Conservation (phyloP, 305 asterid genomes). For the Striga hermonthica region DNA sequence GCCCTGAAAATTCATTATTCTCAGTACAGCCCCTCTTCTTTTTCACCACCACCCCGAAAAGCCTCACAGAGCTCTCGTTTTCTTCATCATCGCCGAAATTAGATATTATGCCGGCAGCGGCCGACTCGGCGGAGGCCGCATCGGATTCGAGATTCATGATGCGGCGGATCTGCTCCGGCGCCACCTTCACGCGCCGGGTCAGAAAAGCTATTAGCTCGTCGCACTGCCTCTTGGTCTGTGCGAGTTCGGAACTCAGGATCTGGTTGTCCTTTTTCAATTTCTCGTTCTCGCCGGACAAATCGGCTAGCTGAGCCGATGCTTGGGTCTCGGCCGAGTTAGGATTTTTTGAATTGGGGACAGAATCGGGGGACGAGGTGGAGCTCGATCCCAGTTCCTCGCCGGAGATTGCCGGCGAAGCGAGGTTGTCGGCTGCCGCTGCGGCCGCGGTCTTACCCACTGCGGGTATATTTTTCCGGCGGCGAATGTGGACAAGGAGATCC, state of each 20-base stretch:
- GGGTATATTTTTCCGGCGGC: conserved; percentile 56
- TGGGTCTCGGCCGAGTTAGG: conserved; percentile 55
- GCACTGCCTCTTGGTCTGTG: conserved; percentile 63
- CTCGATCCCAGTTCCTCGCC: conserved; percentile 63
- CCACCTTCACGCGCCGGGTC: conserved; percentile 54
- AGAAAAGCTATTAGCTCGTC: conserved; percentile 58
- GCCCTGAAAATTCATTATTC: conserved; percentile 30
- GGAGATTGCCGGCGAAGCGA: conserved; percentile 45
- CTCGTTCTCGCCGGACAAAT: conserved; percentile 61
- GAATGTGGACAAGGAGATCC: conserved; percentile 63
- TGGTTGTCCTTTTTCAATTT: conserved; percentile 55
- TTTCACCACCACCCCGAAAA: conserved; percentile 72
- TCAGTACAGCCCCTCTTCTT: conserved; percentile 50
- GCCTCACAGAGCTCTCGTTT: conserved; percentile 48
- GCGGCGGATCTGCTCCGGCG: conserved; percentile 54
- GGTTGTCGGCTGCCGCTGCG: conserved; percentile 19
- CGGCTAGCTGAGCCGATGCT: conserved; percentile 49
- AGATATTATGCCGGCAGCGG: background rate
- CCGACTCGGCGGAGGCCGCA: background rate
- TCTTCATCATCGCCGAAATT: conserved; percentile 38
- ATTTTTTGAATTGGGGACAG: conserved; percentile 59
- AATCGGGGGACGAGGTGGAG: conserved; percentile 63
- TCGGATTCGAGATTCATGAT: conserved; percentile 43
- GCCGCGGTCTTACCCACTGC: conserved; percentile 33
- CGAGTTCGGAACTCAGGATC: conserved; percentile 57